Base-by-base conservation (phyloP, 805 yeast genomes). In the Zygosaccharomyces bailii region DNA sequence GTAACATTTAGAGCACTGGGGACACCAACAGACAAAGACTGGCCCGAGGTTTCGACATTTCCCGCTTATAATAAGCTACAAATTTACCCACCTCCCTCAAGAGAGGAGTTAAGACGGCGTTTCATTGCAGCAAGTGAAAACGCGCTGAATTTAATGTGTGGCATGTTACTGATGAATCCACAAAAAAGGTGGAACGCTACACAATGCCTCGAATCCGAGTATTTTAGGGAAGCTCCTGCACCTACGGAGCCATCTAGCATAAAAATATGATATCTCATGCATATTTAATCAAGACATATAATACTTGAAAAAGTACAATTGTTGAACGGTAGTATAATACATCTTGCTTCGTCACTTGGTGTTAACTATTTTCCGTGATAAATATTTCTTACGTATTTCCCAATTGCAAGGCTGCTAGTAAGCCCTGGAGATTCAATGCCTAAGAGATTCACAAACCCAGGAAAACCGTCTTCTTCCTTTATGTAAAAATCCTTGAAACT, bases 1-100 rank as follows among this genome's bases (percentile, higher is more conserved):
- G 85, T 89, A n/a, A 93, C 98, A 0, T 91, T 93, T 63, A 80
- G 86, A 58, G 99, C 98, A 0, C 68, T 91, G 46, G 99, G 99
- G 0, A 90, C 99, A 0, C 99, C 99, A 4, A 86, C 95, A 0
- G 96, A 90, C 53, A 80, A 75, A 24, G 80, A 72, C 2, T 93
- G 99, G 99, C 95, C 96, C 0, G 86, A 88, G 38, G 95, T 91
- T 2, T 77, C 90, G 1, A 72, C 77, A 47, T 73, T 93, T 40
- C 93, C 96, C 0, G 72, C 79, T 20, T 93, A 86, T 61, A 79
- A 84, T 56, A 79, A 86, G 29, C 68, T 86, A 50, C 78, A 79
- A 34, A 76, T 81, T 20, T 90, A 86, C 59, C 96, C 97, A 2
- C 81, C 82, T 11, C 97, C 97, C 0, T 75, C 89, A 0, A 71